phyloP scores from a whole-genome alignment of 2,329 filamentous ascomycete species.

The Ophiocordyceps camponoti-saundersi region DNA sequence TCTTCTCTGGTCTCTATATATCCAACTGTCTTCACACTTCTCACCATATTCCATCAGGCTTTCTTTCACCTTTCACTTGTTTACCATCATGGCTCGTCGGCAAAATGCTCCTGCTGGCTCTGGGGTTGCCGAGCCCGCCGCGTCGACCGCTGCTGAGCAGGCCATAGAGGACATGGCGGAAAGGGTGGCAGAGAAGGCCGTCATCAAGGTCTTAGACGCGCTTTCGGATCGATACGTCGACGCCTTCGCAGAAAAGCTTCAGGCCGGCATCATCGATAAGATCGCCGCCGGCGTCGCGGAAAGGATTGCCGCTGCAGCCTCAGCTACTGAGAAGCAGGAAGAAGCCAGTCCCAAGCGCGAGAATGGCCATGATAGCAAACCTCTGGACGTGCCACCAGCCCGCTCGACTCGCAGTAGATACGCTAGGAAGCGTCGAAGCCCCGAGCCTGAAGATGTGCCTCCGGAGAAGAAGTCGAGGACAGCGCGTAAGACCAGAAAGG shows the following conservation, averaged over 20 bases:
- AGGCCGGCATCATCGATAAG: background rate
- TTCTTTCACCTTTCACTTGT: background rate
- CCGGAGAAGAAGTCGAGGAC: background rate
- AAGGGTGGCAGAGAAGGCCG: background rate
- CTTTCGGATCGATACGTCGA: background rate
- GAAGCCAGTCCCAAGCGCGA: background rate
- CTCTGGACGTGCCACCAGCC: background rate
- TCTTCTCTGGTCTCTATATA: background rate
- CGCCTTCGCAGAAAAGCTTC: background rate
- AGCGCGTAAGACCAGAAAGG: conserved; percentile 12
- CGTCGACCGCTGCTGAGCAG: background rate
- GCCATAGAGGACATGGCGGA: background rate
- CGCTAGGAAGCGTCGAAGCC: background rate
- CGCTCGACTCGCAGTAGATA: background rate
- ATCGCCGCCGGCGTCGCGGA: background rate
- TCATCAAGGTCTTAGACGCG: background rate
- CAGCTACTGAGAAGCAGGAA: background rate
- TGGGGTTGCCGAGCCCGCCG: background rate
- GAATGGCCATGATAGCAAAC: no score
- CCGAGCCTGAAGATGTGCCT: background rate
- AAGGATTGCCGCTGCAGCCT: background rate
- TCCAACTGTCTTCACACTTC: background rate
- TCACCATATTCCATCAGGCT: background rate
- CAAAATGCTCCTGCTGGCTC: background rate
- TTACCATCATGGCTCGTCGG: background rate